Evolutionary conservation across 371 early-diverging fungal genomes (phyloP).

Genomic region (Synchytrium microbalum): DNA sequence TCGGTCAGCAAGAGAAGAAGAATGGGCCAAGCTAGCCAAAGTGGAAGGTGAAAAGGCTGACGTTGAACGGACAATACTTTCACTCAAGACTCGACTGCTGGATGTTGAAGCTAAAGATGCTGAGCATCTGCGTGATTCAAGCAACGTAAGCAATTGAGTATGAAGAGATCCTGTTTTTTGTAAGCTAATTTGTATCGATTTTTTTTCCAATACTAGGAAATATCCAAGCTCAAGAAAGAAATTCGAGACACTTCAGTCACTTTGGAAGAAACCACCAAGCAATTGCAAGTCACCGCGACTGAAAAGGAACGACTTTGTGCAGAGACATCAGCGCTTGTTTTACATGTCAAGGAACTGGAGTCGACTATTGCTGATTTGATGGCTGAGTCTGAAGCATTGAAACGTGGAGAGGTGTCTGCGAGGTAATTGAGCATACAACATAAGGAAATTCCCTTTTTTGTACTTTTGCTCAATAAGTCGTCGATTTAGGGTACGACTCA

Average conservation of each 20-base stretch:
- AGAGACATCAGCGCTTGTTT: conserved; percentile 2
- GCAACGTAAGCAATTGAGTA: not conserved
- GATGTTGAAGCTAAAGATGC: conserved; percentile 4
- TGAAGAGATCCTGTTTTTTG: not conserved
- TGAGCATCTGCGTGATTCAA: not conserved
- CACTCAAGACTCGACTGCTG: not conserved
- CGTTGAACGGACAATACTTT: conserved; percentile 3
- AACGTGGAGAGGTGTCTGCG: not conserved
- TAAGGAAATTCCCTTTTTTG: no score
- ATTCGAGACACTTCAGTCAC: conserved; percentile 5
- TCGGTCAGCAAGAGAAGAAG: conserved; percentile 26
- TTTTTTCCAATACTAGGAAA: conserved; percentile 8
- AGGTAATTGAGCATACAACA: not conserved
- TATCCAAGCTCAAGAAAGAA: conserved; percentile 13
- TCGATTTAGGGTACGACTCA: conserved; percentile 15
- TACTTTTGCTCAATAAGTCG: no score
- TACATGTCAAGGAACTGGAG: conserved; percentile 2
- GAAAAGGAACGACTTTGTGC: conserved; percentile 6
- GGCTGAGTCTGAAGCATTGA: not conserved
- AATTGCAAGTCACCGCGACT: conserved; percentile 7
- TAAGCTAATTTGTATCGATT: not conserved
- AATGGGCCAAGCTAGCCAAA: conserved; percentile 25
- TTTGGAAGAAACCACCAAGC: not conserved
- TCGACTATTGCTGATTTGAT: not conserved
- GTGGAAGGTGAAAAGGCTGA: conserved; percentile 24